phyloP scores from a whole-genome alignment of 495 filamentous ascomycete species.

The Physcia stellaris region DNA sequence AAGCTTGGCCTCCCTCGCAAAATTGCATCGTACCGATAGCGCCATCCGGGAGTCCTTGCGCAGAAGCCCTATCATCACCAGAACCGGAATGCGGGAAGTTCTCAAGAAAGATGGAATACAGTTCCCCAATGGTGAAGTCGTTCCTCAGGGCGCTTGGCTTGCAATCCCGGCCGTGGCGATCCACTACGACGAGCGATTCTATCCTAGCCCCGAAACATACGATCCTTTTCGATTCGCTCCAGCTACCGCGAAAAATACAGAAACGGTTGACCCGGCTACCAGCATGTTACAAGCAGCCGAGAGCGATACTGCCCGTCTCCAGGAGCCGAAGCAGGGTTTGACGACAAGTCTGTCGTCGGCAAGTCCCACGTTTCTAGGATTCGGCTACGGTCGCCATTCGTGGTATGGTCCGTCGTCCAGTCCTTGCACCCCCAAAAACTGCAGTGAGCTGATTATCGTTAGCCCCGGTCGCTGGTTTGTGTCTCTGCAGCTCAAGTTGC shows the following conservation, averaged over 20 bases:
- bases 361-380: slow-evolving; percentile 11
- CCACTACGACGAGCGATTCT: slow-evolving; percentile 15
- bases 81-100: slow-evolving; percentile 2
- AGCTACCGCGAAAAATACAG: too few relatives aligned
- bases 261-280: too few relatives aligned
- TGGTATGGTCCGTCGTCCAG: slow-evolving; percentile 9
- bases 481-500: slow-evolving; percentile 11
- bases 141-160: slow-evolving; percentile 13
- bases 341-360: background rate
- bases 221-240: slow-evolving; percentile 14
- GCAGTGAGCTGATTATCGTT: background rate
- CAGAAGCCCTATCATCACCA: background rate
- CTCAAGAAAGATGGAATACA: slow-evolving; percentile 7
- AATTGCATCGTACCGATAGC: slow-evolving; percentile 1
- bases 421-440: background rate
- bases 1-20: background rate
- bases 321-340: background rate
- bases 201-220: slow-evolving; percentile 9
- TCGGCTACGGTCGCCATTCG: slow-evolving; percentile 11
- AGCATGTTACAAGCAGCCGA: background rate
- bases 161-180: slow-evolving; percentile 7
- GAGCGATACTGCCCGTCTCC: background rate
- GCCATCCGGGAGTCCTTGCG: slow-evolving; percentile 8
- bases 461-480: slow-evolving; percentile 17
- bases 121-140: slow-evolving; percentile 13